Base-by-base conservation (phyloP, 2,329 filamentous ascomycete genomes). In the Septoria petroselini region DNA sequence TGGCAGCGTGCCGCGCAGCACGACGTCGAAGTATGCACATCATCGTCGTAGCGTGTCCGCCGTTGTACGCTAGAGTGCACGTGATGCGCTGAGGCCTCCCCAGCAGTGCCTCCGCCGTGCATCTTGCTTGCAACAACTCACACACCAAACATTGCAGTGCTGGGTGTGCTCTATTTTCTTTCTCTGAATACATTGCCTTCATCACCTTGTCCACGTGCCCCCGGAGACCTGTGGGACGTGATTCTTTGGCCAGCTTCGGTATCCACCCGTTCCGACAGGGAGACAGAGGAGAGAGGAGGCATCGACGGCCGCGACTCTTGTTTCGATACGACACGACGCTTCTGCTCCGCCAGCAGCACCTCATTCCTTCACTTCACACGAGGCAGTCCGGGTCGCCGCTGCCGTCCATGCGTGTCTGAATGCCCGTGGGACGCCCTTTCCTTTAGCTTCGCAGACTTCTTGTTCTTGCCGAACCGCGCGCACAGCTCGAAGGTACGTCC, bases 341-440 rank as follows among this genome's bases (percentile, higher is more conserved):
- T 6, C 39, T 30, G 14, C 8, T 42, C 19, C 40, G 1, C 2
- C 31, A 5, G 1, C 27, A 21, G 23, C 40, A 42, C 39, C 39
- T 17, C 18, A 25, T 19, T 23, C 18, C 39, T n/a, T 17, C 31
- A 17, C 31, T 11, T 11, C 35, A 17, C 6, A 17, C 35, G 6
- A 27, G 25, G 40, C 40, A 31, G 40, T 42, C 25, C 18, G 40
- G 27, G 25, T 31, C n/a, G 27, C 27, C 27, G 40, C 40, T 42
- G 40, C 40, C 40, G 5, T 42, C 40, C 23, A 42, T 42, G 40
- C 40, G 40, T 42, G 40, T 42, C 40, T 42, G n/a, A n/a, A n/a
- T n/a, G n/a, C n/a, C n/a, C n/a, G n/a, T 27, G 40, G 40, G 40
- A 42, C 40, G 23, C 40, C 23, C 9, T 27, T 27, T 27, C n/a